These are phyloP conservation scores for Solanum hybrid DNA, from an alignment of 305 asterid genomes.

Conservation along the genomic window DNA sequence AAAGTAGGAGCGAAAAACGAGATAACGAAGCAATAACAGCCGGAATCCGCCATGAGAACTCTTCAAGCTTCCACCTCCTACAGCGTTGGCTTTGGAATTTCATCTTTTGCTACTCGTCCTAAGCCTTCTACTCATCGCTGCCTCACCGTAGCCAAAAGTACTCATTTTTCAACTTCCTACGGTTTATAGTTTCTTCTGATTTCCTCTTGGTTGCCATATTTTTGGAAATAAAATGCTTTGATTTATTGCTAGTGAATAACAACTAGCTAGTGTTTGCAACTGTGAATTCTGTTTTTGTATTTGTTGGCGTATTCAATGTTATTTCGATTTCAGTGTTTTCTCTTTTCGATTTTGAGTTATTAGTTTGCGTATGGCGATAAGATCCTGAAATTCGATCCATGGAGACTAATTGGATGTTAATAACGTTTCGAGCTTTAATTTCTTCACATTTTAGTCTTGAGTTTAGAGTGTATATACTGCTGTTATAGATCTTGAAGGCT, in stretches of 20 bases:
- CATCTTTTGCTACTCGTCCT: constrained; percentile 20
- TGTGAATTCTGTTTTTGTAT: background rate
- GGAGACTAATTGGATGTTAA: background rate
- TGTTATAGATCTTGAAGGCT: background rate
- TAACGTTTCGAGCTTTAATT: background rate
- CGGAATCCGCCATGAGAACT: constrained; percentile 25
- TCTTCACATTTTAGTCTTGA: background rate
- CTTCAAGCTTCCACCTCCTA: constrained; percentile 46
- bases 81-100: constrained; percentile 32
- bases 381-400: background rate
- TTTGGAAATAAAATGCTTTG: background rate
- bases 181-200: background rate
- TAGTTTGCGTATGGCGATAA: background rate
- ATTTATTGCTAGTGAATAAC: background rate
- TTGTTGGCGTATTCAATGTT: background rate
- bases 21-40: background rate
- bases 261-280: background rate
- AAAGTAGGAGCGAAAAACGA: background rate
- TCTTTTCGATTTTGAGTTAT: background rate
- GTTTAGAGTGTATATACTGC: background rate
- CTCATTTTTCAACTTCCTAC: background rate
- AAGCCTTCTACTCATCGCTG: constrained; percentile 19
- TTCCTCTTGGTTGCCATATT: background rate
- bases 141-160: constrained; percentile 45
- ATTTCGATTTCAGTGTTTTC: background rate